Conservation (phyloP, 23 red algal species). For the Gracilaria gracilis region DNA sequence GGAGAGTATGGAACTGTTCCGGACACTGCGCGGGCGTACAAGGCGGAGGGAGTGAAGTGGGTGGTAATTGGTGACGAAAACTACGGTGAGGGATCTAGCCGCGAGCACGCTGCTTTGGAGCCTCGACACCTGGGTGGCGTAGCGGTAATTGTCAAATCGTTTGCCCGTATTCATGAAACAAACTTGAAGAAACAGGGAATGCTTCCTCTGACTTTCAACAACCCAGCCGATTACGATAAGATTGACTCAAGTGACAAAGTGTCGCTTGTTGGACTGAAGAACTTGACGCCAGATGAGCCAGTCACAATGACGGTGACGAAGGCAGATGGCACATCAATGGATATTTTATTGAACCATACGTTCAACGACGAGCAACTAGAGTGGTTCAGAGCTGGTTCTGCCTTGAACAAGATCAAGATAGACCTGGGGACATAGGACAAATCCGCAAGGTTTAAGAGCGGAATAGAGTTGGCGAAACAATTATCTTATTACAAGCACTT, state of each 20-base stretch:
- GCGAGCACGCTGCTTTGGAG: slow-evolving; percentile 98
- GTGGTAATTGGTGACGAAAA: slow-evolving; percentile 99
- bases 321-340: slow-evolving; percentile 65
- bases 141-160: slow-evolving; percentile 94
- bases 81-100: slow-evolving; percentile 96
- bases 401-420: slow-evolving; percentile 94
- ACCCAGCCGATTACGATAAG: slow-evolving; percentile 96
- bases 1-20: slow-evolving; percentile 95
- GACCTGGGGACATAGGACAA: slow-evolving; percentile 56
- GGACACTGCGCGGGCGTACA: slow-evolving; percentile 96
- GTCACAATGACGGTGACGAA: slow-evolving; percentile 86
- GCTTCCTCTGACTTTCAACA: slow-evolving; percentile 96
- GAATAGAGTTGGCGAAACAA: neutral
- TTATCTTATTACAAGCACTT: neutral
- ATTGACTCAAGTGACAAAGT: slow-evolving; percentile 84
- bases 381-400: slow-evolving; percentile 93
- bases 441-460: neutral
- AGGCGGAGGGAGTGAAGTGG: slow-evolving; percentile 87
- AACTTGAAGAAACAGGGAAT: slow-evolving; percentile 99
- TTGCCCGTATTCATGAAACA: slow-evolving; percentile 99
- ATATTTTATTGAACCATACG: slow-evolving; percentile 84
- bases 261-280: slow-evolving; percentile 78
- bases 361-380: slow-evolving; percentile 97
- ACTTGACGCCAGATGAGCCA: slow-evolving; percentile 78
- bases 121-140: slow-evolving; percentile 95